These are phyloP conservation scores for Petasospora rhodanensis DNA, from an alignment of 1,139 yeast genomes.

Conservation along the genomic window DNA sequence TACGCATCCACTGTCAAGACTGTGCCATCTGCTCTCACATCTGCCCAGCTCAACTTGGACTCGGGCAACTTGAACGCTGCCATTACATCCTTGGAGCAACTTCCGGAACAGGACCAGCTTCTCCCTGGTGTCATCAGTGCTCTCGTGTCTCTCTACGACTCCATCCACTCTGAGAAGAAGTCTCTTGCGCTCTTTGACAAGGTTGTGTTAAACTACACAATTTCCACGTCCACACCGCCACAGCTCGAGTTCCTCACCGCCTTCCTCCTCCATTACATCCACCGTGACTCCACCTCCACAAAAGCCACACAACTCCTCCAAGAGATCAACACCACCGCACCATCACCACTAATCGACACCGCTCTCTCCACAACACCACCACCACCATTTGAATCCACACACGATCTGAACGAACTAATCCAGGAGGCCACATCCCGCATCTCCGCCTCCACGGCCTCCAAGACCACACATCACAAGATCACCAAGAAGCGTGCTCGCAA, in stretches of 20 bases:
- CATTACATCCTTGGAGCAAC: slow-evolving; percentile 37
- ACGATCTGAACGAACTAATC: slow-evolving; percentile 11
- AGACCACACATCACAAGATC: slow-evolving; percentile 13
- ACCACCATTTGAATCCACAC: slow-evolving; percentile 29
- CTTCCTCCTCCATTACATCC: slow-evolving; percentile 6
- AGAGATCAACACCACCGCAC: background rate
- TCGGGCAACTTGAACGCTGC: slow-evolving; percentile 43
- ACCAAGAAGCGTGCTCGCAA: slow-evolving; percentile 32
- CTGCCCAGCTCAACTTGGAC: slow-evolving; percentile 42
- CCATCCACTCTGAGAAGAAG: slow-evolving; percentile 28
- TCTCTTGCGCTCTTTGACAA: slow-evolving; percentile 25
- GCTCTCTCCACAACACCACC: slow-evolving; percentile 7
- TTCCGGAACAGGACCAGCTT: slow-evolving; percentile 25
- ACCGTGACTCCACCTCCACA: slow-evolving; percentile 2
- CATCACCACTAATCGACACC: slow-evolving; percentile 5
- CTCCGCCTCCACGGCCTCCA: slow-evolving; percentile 3
- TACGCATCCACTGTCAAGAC: slow-evolving; percentile 26
- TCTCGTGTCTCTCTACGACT: slow-evolving; percentile 45
- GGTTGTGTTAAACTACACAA: background rate
- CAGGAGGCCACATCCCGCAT: slow-evolving; percentile 5
- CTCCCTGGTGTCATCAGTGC: slow-evolving; percentile 44
- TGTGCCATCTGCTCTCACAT: slow-evolving; percentile 36
- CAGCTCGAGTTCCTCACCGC: slow-evolving; percentile 4
- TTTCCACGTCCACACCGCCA: background rate
- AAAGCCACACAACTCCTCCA: slow-evolving; percentile 6